A percentile compares a stretch with the other conserved stretches of the same genome.
Conservation (phyloP, 2,329 filamentous ascomycete species). For the Trichoderma semiorbis region DNA sequence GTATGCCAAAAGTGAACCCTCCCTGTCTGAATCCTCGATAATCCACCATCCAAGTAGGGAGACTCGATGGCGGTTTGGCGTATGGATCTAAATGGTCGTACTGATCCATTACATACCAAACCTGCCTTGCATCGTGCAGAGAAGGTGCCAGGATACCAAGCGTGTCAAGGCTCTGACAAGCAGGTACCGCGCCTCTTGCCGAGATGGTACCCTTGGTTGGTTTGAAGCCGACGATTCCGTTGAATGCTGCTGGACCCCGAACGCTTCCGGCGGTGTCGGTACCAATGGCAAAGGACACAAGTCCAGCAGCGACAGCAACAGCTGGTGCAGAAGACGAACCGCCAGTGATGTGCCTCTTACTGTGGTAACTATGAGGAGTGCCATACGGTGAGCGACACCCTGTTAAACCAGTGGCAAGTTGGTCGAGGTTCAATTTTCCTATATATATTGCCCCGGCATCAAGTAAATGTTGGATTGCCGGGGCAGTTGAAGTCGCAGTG, state of each 20-base stretch:
- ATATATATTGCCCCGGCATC: conserved; percentile 29
- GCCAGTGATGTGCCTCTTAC: conserved; percentile 20
- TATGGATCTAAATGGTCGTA: background rate
- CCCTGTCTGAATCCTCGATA: background rate
- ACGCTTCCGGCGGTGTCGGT: conserved; percentile 24
- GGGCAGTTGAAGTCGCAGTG: conserved; percentile 19
- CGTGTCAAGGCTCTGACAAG: background rate
- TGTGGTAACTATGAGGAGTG: conserved; percentile 20
- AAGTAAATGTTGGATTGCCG: conserved; percentile 22
- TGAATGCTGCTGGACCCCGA: conserved; percentile 23
- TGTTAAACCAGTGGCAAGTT: conserved; percentile 22
- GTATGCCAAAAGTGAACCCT: background rate
- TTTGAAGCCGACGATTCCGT: conserved; percentile 21
- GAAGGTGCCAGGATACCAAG: background rate
- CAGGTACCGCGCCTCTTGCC: background rate
- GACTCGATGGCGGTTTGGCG: background rate
- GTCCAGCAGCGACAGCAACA: conserved; percentile 21
- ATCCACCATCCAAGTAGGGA: conserved; percentile 1
- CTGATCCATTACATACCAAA: conserved; percentile 7
- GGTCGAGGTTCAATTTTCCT: conserved; percentile 54
- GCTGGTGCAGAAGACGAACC: conserved; percentile 24
- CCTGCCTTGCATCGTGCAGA: background rate
- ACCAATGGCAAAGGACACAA: conserved; percentile 23
- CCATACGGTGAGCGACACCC: conserved; percentile 22
- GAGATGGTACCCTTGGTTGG: conserved; percentile 8